phyloP scores from a whole-genome alignment of 129 eudicot species.

The Deinandra increscens region DNA sequence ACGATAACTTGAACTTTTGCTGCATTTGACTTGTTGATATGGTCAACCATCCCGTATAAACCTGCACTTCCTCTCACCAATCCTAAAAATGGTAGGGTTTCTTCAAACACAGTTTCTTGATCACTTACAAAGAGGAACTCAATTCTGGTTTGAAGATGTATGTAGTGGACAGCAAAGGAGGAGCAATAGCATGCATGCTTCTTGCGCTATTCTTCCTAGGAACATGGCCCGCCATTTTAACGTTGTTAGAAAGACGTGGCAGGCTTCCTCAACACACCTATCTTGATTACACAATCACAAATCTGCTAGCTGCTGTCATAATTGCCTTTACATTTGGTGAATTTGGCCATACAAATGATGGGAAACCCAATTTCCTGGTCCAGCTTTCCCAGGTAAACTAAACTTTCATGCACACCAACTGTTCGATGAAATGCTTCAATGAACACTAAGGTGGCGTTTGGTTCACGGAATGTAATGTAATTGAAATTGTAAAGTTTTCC shows the following conservation, averaged over 20 bases:
- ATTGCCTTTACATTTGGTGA: slow-evolving; percentile 87
- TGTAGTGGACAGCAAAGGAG: slow-evolving; percentile 83
- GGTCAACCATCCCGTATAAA: background rate
- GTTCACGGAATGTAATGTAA: too few species aligned
- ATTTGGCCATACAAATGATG: slow-evolving; percentile 51
- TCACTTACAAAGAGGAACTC: slow-evolving; percentile 14
- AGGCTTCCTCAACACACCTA: slow-evolving; percentile 96
- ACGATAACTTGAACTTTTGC: background rate
- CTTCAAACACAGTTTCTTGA: slow-evolving; percentile 17
- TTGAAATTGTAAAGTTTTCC: too few species aligned
- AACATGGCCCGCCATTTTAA: slow-evolving; percentile 91
- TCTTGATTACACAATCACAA: slow-evolving; percentile 81
- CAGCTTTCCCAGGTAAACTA: slow-evolving; percentile 78
- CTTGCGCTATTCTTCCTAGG: slow-evolving; percentile 71
- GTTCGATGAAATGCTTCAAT: background rate
- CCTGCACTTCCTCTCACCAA: background rate
- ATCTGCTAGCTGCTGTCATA: slow-evolving; percentile 76
- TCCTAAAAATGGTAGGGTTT: slow-evolving; percentile 24
- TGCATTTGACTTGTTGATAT: slow-evolving; percentile 17
- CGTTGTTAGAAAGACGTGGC: slow-evolving; percentile 82
- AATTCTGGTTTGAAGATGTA: slow-evolving; percentile 53
- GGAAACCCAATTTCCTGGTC: slow-evolving; percentile 62
- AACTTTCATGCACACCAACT: background rate
- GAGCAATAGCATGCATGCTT: slow-evolving; percentile 90
- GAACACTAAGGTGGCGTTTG: too few species aligned